Percentiles rank a stretch among this genome's conserved stretches.
Evolutionary conservation across 2,329 filamentous ascomycete species (phyloP).

Genomic region (Venturia aucupariae): DNA sequence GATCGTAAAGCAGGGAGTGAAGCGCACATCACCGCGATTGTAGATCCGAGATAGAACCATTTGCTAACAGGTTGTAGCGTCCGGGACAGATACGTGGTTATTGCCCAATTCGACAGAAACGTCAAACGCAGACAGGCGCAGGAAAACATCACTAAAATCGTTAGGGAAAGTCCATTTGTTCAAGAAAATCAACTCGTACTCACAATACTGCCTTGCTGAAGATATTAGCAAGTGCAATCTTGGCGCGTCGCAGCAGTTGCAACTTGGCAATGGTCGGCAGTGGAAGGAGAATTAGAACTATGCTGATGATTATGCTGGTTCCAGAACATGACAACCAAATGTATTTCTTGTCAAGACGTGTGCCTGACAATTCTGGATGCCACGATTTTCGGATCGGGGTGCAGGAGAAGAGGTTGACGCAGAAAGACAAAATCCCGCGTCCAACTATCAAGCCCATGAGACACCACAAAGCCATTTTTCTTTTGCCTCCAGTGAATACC

Average conservation of each 20-base stretch:
- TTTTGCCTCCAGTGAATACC: background rate
- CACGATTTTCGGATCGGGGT: background rate
- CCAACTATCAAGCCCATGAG: background rate
- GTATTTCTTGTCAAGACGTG: background rate
- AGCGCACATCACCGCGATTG: background rate
- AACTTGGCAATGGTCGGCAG: background rate
- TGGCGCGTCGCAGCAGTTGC: background rate
- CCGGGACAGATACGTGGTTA: background rate
- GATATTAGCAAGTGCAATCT: background rate
- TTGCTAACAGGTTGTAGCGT: background rate
- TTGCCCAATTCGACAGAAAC: background rate
- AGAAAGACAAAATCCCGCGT: background rate
- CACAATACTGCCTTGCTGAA: background rate
- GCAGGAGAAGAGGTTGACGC: background rate
- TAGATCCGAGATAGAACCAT: background rate
- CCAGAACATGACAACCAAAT: background rate
- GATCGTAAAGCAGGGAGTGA: background rate
- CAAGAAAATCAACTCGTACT: background rate
- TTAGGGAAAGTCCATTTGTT: no score
- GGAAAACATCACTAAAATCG: background rate
- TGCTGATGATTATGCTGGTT: background rate
- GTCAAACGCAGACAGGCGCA: background rate
- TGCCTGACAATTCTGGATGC: background rate
- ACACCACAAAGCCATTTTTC: background rate
- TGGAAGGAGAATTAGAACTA: background rate